Evolutionary conservation across 148 eudicot species (phyloP), one percentile per base, ranked within the genome.

Genomic region (Simmondsia chinensis): DNA sequence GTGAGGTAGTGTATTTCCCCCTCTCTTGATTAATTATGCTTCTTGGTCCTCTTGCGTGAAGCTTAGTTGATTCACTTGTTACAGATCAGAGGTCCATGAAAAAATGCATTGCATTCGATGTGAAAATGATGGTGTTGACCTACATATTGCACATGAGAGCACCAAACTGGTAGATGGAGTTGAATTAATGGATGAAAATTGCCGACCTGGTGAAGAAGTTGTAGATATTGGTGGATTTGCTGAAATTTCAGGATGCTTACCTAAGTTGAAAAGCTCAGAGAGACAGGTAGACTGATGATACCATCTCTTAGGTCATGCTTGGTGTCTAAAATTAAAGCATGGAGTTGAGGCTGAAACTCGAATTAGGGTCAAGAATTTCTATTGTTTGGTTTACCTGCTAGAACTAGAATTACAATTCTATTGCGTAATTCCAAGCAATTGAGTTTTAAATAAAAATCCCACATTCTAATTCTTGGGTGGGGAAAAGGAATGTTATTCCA

Each of bases 221-320:
- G 46, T 5, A 52, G 76, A 93, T 56, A 79, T 93, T 63, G 96
- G 99, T 48, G 96, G 99, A 22, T 93, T 93, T 80, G 99, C 94
- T 22, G 68, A 75, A 58, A 66, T 75, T 50, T 60, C 96, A 40
- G 99, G 96, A 30, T 91, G 97, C 75, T 66, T 82, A 50, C 66
- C 79, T 46, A 71, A 52, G 47, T 53, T 82, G 42, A 66, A 60
- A 35, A 56, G 55, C 62, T 87, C 93, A 11, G 94, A 93, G 72
- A 79, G 74, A 59, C 99, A 93, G 96, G 97, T 88, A 20, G 9
- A 11, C 17, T 31, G n/a, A n/a, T n/a, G n/a, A n/a, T n/a, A n/a
- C n/a, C n/a, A n/a, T n/a, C n/a, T n/a, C n/a, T n/a, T n/a, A n/a
- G n/a, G n/a, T n/a, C n/a, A n/a, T n/a, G n/a, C n/a, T n/a, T n/a